Base-by-base conservation (phyloP, 2,329 filamentous ascomycete species). In the Fusarium goolgardi region DNA sequence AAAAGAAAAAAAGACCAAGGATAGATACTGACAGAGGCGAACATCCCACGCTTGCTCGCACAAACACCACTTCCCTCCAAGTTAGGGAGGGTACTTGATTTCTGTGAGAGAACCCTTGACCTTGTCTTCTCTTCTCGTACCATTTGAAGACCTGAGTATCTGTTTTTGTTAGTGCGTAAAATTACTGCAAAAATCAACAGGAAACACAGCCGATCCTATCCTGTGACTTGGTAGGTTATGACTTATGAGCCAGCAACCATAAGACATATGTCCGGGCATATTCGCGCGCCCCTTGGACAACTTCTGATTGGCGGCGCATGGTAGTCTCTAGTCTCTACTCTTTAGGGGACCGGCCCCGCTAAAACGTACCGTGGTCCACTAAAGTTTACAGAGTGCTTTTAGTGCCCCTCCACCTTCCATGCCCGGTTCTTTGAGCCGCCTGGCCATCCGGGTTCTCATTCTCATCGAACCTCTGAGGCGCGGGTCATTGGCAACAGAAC, bases 401-500 rank as follows among this genome's bases (percentile, higher is more conserved):
- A 55, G 57, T 62, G 56, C 69, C 69, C 68, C 68, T 71, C 69
- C 57, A 68, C 63, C 55, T 63, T 67, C 63, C 62, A 51, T 29
- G 23, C 34, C 55, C 21, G 32, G 55, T 49, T 56, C 56, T 53
- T 53, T 65, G 53, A 67, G 63, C 67, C 60, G 57, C 57, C 41
- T 67, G 73, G 65, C 73, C 75, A 75, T 76, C 74, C 70, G 71
- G 74, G 75, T 76, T 73, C 74, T 75, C 74, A 72, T 18, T 55
- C 45, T 52, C 41, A 53, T 43, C 43, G 51, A 64, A 47, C 52
- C 59, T 70, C 68, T 69, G 56, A 43, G 58, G 62, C 50, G 31
- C 46, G 52, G 52, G 52, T 35, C 62, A 59, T 61, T 59, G 43
- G 59, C 59, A 45, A 51, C 47, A 39, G 27, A 69, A 59, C 70